Conservation (phyloP, 2,329 filamentous ascomycete species). For the Aureobasidium sp. region DNA sequence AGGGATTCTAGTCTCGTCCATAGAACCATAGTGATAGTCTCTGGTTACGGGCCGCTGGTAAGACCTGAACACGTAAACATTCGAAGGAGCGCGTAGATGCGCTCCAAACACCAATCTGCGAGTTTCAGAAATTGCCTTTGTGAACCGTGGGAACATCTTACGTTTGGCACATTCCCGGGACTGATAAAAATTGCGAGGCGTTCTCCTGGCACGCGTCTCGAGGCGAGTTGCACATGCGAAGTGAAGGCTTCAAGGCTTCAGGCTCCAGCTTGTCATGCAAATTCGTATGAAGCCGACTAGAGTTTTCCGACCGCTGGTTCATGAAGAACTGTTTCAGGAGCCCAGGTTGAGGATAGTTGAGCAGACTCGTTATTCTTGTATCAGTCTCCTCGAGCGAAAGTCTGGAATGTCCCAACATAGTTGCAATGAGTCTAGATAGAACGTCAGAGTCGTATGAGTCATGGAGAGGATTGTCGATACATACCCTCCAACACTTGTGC, state of each 20-base stretch:
- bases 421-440: neutral
- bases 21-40: too few species aligned
- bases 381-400: neutral
- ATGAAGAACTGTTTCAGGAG: neutral
- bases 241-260: neutral
- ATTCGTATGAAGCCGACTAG: neutral
- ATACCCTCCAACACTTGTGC: neutral
- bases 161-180: neutral
- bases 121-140: neutral
- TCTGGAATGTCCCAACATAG: neutral
- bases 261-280: neutral
- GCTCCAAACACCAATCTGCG: neutral
- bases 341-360: neutral
- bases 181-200: neutral
- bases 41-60: neutral
- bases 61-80: neutral
- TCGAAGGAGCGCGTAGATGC: neutral
- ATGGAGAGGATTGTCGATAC: neutral
- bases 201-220: neutral
- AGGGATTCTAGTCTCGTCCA: neutral
- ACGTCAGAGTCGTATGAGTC: neutral
- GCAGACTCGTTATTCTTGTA: neutral
- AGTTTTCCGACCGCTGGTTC: neutral
- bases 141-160: neutral
- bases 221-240: too few species aligned